A percentile compares a stretch with the other conserved stretches of the same genome.
These are phyloP conservation scores for Fusarium anthophilum DNA, from an alignment of 2,329 filamentous ascomycete genomes.

Conservation along the genomic window DNA sequence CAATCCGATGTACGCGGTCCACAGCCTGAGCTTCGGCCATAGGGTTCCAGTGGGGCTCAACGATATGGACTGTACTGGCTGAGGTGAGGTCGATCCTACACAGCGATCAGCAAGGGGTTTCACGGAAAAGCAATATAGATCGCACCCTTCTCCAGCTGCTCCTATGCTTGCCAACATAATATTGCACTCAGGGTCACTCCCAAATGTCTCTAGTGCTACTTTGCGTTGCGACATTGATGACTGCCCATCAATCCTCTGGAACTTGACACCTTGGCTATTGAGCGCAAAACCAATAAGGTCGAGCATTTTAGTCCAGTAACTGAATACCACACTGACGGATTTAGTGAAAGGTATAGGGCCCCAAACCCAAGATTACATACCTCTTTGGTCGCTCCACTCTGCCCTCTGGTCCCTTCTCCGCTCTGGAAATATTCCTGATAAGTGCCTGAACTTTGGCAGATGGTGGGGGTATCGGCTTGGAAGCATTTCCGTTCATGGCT, in stretches of 20 bases:
- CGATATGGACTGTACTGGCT: not conserved
- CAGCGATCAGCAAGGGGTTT: not conserved
- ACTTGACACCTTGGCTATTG: not conserved
- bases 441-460: not conserved
- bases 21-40: not conserved
- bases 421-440: not conserved
- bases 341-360: not conserved
- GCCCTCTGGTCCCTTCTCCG: not conserved
- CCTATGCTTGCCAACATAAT: constrained; percentile 1
- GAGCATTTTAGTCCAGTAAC: not conserved
- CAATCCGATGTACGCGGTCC: not conserved
- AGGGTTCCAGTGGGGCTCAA: not conserved
- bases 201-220: not conserved
- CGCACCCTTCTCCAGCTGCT: not conserved
- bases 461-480: not conserved
- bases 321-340: not conserved
- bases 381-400: not conserved
- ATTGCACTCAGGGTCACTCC: not conserved
- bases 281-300: not conserved
- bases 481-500: not conserved
- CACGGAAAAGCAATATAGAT: too few species aligned
- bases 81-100: not conserved
- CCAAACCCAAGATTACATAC: not conserved
- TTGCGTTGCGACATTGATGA: not conserved
- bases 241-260: not conserved